Base-by-base conservation (phyloP, 139 green algal species). In the Penium margaritaceum region DNA sequence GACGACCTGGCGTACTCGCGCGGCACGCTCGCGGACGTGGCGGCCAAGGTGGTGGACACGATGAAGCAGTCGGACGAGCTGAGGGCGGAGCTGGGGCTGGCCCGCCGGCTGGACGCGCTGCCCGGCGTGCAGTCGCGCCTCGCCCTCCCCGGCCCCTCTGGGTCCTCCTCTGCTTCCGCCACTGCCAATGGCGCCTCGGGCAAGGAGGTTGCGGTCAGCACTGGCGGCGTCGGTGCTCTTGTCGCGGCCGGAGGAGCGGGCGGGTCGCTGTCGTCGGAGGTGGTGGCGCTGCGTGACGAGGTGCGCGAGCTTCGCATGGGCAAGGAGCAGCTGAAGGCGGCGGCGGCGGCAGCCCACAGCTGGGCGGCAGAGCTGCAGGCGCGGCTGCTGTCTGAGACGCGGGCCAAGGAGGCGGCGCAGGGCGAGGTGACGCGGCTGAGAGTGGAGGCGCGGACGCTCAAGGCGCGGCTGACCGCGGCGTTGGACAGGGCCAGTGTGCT, bases 1-100 rank as follows among this genome's bases (percentile, higher is more conserved):
- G 63, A 71, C 17, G 63, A 71, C 12, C n/a, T 71, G 27, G 54
- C 15, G 15, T 29, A 51, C 6, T 34, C 44, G 9, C 63, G 44
- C 29, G 35, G 32, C 30, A 33, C 63, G 0, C 32, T 53, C 32
- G 35, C 63, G 21, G 39, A 71, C 17, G 44, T 51, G 63, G 47
- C 63, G 1, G 32, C 47, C n/a, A 53, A 71, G 63, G 44, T 71
- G 35, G 35, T 61, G 63, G 27, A 53, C 12, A 71, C 39, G 4
- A 36, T 71, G 63, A 27, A 71, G 63, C 39, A 71, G 29, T 57
- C 53, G 6, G 63, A 71, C 7, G 7, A 71, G 63, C 33, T 71
- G 27, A 51, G 54, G 47, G 4, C 15, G 32, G 63, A 71, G 63
- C 30, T 71, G 2, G 63, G 55, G 55, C n/a, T n/a, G n/a, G n/a